A percentile compares a stretch with the other conserved stretches of the same genome.
phyloP scores from a whole-genome alignment of 352 stramenopile species.

The Blastocystis hominis region DNA sequence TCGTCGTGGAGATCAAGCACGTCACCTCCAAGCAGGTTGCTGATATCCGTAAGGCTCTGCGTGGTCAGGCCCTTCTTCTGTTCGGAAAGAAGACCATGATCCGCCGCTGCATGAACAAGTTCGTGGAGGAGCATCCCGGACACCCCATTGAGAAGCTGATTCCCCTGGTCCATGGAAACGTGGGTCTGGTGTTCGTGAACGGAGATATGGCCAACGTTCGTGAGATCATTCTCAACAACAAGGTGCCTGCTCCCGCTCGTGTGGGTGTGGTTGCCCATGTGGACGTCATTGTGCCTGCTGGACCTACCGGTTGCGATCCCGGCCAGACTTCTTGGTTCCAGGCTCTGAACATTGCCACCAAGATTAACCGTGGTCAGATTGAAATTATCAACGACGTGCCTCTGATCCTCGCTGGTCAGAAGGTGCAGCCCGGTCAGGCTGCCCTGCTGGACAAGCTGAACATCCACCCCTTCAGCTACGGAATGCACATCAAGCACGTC shows the following conservation, averaged over 20 bases:
- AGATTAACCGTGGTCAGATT: constrained; percentile 99
- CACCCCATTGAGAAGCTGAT: constrained; percentile 80
- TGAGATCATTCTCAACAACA: constrained; percentile 74
- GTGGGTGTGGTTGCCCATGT: constrained; percentile 84
- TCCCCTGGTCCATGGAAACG: constrained; percentile 83
- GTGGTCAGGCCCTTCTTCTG: constrained; percentile 84
- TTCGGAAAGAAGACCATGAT: constrained; percentile 99
- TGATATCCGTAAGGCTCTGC: constrained; percentile 86
- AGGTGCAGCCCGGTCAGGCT: constrained; percentile 93
- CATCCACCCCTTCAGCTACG: constrained; percentile 98
- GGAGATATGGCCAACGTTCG: constrained; percentile 73
- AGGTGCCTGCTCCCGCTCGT: constrained; percentile 85
- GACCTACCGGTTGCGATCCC: constrained; percentile 93
- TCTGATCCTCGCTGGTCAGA: constrained; percentile 84
- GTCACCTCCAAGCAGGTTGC: constrained; percentile 98
- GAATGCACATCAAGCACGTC: constrained; percentile 85
- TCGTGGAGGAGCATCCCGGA: constrained; percentile 87
- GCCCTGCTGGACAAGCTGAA: constrained; percentile 93
- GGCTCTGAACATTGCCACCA: constrained; percentile 93
- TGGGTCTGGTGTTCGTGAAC: constrained; percentile 99
- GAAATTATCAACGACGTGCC: constrained; percentile 93
- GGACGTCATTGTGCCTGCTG: constrained; percentile 89
- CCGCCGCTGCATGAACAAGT: constrained; percentile 92
- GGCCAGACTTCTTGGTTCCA: constrained; percentile 99
- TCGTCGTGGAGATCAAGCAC: constrained; percentile 96